Evolutionary conservation across 2,329 filamentous ascomycete species (phyloP), one percentile per base, ranked within the genome.

Genomic region (Dryadomyces quercivorus): DNA sequence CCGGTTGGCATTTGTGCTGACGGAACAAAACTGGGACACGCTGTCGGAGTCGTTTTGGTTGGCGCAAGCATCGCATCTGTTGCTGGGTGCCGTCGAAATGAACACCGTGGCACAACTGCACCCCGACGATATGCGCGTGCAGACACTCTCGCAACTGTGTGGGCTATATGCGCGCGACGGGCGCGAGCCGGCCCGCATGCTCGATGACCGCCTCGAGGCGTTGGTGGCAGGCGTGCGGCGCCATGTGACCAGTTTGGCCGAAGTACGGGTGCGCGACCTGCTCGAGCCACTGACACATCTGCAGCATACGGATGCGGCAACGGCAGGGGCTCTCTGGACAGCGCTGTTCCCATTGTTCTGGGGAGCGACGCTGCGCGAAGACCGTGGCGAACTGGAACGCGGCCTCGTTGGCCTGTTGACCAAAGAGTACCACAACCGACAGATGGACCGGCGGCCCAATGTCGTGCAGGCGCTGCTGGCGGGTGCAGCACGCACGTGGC

Each of bases 11-110:
- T 97, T 96, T 69, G 85, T 97, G 4, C 79, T 98, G 54, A 84
- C 84, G 0, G 86, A 87, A 22, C 94, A 98, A 66, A 97, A 97
- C 62, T 99, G 93, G 93, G 92, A 97, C 66, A 94, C 88, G 0
- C 75, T 99, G 50, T 84, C 83, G 2, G 93, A 98, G 62, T 95
- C 88, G 1, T 99, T 95, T 72, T 99, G 94, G 94, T 75, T 99
- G 51, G 85, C 90, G 44, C 93, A 99, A 69, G 92, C 94, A 38
- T 90, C 90, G 18, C 93, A 98, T 63, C 76, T 98, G 44, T 81
- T 99, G 55, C 81, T 98, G 59, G 91, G 93, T 16, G 91, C 88
- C 7, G 80, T 97, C 45, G 93, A 98, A 66, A 85, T 88, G 75
- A 88, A 86, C 60, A 78, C 79, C n/a, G 76, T 80, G 15, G 81